Evolutionary conservation across 176 grass and related monocot species (phyloP).

Genomic region (Musa schizocarpa): DNA sequence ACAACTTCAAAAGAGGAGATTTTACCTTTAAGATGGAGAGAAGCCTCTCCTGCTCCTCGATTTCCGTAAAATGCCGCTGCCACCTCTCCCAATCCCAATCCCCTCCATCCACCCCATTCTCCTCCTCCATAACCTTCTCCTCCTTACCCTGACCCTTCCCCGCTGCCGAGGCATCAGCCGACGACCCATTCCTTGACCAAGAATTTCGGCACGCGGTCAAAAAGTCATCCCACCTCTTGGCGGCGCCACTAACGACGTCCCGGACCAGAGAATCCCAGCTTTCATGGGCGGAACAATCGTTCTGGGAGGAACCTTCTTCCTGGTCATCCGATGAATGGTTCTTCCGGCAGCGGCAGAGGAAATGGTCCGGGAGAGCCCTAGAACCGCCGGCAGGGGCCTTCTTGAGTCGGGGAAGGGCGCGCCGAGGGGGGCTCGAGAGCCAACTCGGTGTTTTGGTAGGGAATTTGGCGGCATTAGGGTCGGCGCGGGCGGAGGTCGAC

Average conservation of each 20-base stretch:
- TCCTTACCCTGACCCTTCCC: slow-evolving; percentile 15
- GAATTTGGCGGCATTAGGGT: slow-evolving; percentile 1
- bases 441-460: neutral
- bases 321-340: neutral
- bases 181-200: neutral
- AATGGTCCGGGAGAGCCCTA: neutral
- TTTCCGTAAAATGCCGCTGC: slow-evolving; percentile 60
- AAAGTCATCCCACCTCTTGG: slow-evolving; percentile 56
- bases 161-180: slow-evolving; percentile 5
- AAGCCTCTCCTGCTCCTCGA: slow-evolving; percentile 58
- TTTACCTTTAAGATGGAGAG: slow-evolving; percentile 59
- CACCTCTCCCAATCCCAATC: slow-evolving; percentile 89
- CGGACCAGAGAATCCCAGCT: slow-evolving; percentile 71
- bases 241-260: slow-evolving; percentile 41
- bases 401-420: neutral
- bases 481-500: neutral
- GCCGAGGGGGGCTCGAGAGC: neutral
- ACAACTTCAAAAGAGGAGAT: neutral
- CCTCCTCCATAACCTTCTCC: slow-evolving; percentile 17
- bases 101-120: slow-evolving; percentile 28
- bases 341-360: neutral
- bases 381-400: neutral
- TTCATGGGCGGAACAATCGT: slow-evolving; percentile 27
- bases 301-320: neutral
- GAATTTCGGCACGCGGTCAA: slow-evolving; percentile 42